Percentiles rank a stretch among this genome's conserved stretches.
These are phyloP conservation scores for Colletotrichum costaricense DNA, from an alignment of 2,329 filamentous ascomycete genomes.

Conservation along the genomic window DNA sequence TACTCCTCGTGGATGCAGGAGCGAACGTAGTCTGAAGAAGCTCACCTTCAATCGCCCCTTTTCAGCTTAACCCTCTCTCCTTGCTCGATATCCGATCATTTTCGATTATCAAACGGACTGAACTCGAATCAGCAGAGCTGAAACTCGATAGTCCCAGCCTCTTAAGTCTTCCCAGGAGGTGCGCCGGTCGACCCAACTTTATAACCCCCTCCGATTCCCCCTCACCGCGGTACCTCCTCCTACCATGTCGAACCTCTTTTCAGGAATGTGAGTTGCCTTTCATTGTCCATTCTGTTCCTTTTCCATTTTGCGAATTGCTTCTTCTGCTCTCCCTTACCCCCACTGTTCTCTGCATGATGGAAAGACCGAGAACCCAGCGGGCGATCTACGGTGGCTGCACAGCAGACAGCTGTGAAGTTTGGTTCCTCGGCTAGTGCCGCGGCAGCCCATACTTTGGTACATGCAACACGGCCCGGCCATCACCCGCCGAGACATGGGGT, in stretches of 20 bases:
- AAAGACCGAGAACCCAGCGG: neutral
- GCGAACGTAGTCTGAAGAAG: slow-evolving; percentile 36
- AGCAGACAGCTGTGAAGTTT: slow-evolving; percentile 33
- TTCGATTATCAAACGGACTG: slow-evolving; percentile 33
- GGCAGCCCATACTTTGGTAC: slow-evolving; percentile 18
- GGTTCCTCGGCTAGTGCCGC: slow-evolving; percentile 33
- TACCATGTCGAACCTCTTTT: slow-evolving; percentile 71
- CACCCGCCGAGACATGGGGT: slow-evolving; percentile 31
- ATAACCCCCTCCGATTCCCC: slow-evolving; percentile 38
- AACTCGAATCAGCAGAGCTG: slow-evolving; percentile 25
- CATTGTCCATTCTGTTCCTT: slow-evolving; percentile 29
- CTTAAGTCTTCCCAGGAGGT: slow-evolving; percentile 24
- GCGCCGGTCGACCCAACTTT: slow-evolving; percentile 24
- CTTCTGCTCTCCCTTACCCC: neutral
- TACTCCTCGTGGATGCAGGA: slow-evolving; percentile 36
- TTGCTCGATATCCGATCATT: slow-evolving; percentile 32
- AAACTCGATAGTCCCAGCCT: slow-evolving; percentile 26
- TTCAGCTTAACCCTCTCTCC: slow-evolving; percentile 35
- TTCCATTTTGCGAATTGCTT: slow-evolving; percentile 18
- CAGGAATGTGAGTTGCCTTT: slow-evolving; percentile 66
- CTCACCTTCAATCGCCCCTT: slow-evolving; percentile 37
- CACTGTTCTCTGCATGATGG: neutral
- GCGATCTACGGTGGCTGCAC: slow-evolving; percentile 19
- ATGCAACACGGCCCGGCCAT: slow-evolving; percentile 23
- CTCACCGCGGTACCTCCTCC: slow-evolving; percentile 35